A percentile compares a stretch with the other conserved stretches of the same genome.
phyloP scores from a whole-genome alignment of 306 rosid species.

The Dryas octopetala region DNA sequence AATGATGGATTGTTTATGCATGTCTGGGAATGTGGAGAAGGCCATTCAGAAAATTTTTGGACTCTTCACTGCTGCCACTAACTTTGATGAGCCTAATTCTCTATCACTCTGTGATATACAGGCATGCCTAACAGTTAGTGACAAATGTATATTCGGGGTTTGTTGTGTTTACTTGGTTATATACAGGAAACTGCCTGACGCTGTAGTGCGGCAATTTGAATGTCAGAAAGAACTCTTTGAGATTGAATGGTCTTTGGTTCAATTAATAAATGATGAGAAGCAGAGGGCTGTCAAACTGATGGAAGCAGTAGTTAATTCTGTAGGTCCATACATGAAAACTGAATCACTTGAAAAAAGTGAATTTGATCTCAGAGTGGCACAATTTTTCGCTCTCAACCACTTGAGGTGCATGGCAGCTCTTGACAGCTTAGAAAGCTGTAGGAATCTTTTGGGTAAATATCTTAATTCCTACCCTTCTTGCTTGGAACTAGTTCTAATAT shows the following conservation, averaged over 20 bases:
- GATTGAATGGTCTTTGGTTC: constrained; percentile 69
- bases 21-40: constrained; percentile 80
- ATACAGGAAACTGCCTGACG: constrained; percentile 89
- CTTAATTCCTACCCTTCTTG: constrained; percentile 64
- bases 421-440: constrained; percentile 46
- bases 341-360: constrained; percentile 51
- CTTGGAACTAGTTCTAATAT: constrained; percentile 64
- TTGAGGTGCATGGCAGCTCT: constrained; percentile 73
- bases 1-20: constrained; percentile 79
- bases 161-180: constrained; percentile 87
- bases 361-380: constrained; percentile 49
- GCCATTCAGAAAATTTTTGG: constrained; percentile 66
- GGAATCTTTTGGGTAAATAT: constrained; percentile 67
- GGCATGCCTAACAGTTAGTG: constrained; percentile 76
- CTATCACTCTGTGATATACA: constrained; percentile 55
- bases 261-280: constrained; percentile 55
- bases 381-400: constrained; percentile 76
- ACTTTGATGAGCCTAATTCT: constrained; percentile 53
- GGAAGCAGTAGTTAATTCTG: constrained; percentile 57
- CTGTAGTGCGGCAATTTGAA: constrained; percentile 70
- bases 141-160: constrained; percentile 92
- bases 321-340: constrained; percentile 44
- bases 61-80: constrained; percentile 33
- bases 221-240: constrained; percentile 75
- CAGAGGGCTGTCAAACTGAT: constrained; percentile 62